Evolutionary conservation across 768 basidiomycete species (phyloP).

Genomic region (Collybia mongolica): DNA sequence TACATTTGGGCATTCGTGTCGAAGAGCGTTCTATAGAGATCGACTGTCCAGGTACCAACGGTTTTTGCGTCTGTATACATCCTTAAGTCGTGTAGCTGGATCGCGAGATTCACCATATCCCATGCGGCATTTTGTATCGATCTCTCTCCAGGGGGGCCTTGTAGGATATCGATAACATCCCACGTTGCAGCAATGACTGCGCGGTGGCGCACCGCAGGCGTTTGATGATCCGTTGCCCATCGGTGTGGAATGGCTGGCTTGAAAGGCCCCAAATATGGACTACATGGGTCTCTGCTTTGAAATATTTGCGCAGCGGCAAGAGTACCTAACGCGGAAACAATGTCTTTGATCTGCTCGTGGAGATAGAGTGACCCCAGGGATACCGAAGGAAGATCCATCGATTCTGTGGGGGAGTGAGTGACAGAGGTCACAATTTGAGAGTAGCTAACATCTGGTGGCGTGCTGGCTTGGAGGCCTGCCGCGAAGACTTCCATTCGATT

Average conservation of each 20-base stretch:
- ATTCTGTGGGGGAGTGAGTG: neutral
- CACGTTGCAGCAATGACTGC: too few relatives aligned
- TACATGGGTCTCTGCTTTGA: too few relatives aligned
- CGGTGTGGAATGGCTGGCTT: too few relatives aligned
- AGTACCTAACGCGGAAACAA: neutral
- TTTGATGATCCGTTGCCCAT: too few relatives aligned
- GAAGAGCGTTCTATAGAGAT: neutral
- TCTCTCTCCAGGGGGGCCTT: neutral
- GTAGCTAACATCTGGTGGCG: too few relatives aligned
- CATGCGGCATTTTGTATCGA: conserved; percentile 1
- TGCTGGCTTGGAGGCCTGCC: too few relatives aligned
- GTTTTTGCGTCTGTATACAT: conserved; percentile 2
- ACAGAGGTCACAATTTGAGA: too few relatives aligned
- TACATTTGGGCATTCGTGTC: neutral
- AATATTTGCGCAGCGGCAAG: neutral
- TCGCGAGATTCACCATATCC: neutral
- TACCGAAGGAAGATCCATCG: neutral
- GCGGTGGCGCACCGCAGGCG: too few relatives aligned
- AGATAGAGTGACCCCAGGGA: neutral
- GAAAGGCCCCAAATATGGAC: too few relatives aligned
- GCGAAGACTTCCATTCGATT: too few relatives aligned
- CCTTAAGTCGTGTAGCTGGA: neutral
- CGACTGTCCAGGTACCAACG: neutral
- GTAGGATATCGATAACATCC: neutral
- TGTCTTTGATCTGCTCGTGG: neutral